Evolutionary conservation across 768 basidiomycete species (phyloP), one percentile per base, ranked within the genome.

Genomic region (Sutorius australiensis): DNA sequence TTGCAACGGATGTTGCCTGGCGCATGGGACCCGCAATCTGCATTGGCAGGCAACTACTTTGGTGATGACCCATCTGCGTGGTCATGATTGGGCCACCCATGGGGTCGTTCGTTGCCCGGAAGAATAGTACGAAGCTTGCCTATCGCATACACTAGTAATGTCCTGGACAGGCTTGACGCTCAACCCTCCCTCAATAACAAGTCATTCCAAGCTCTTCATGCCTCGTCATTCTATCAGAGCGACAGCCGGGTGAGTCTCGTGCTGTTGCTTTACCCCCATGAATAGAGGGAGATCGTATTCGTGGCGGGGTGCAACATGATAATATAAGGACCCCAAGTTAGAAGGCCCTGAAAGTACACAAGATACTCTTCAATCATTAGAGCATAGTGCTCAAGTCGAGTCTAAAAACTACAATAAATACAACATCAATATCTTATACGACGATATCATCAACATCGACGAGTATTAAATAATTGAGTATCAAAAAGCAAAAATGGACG

Each of bases 41-140:
- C 80, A 1, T 69, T 88, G 37, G 70, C 67, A 31, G 86, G 84
- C 14, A 87, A 86, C 60, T 86, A 82, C 66, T 89, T 88, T 60
- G 65, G 69, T 10, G 87, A 90, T 57, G 71, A 83, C 66, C 87
- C 87, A 0, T 72, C 69, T 21, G 48, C 51, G 19, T 64, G 55
- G 57, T 56, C 28, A 57, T 36, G 14, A 33, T 42, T 17, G 24
- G 14, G 28, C 43, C 36, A 9, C 37, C n/a, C 13, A 27, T 13
- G 24, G n/a, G 33, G 27, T 27, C 13, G 34, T 2, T 28, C 46
- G 2, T 4, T 31, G 19, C n/a, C 11, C 34, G 46, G 2, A 24
- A 8, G 42, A n/a, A 10, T 32, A 19, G 17, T 13, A 52, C 30
- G 12, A n/a, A 31, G 28, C 6, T 24, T 43, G 40, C 3, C 21